phyloP scores from a whole-genome alignment of 768 basidiomycete species.

The Podaxis mareebaensis region DNA sequence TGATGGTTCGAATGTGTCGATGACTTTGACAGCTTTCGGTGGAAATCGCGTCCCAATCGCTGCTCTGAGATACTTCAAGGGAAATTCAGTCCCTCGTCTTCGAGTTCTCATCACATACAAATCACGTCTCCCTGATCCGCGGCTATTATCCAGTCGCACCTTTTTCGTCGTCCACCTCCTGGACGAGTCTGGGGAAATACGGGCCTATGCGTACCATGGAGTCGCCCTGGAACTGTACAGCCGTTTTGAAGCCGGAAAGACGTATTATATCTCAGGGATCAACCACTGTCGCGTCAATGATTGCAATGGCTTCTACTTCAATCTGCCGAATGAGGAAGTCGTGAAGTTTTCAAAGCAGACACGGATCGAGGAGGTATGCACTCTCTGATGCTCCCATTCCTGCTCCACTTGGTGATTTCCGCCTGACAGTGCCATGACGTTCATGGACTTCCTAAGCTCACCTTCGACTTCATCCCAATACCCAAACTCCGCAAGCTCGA shows the following conservation, averaged over 20 bases:
- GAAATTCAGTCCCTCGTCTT: not conserved
- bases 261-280: not conserved
- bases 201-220: not conserved
- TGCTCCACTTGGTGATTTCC: not conserved
- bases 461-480: not conserved
- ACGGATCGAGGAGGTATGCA: not conserved
- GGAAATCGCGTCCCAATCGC: not conserved
- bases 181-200: conserved; percentile 6
- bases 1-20: too few species aligned
- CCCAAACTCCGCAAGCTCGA: not conserved
- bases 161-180: conserved; percentile 3
- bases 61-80: not conserved
- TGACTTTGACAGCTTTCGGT: too few species aligned
- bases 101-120: conserved; percentile 12
- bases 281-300: not conserved
- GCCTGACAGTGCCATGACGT: not conserved
- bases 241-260: conserved; percentile 3
- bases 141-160: not conserved
- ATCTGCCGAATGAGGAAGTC: not conserved
- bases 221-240: conserved; percentile 1
- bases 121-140: not conserved
- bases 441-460: not conserved
- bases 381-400: not conserved
- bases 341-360: not conserved
- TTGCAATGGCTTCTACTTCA: not conserved